Conservation (phyloP, 2,329 filamentous ascomycete species). For the Teratosphaeria nubilosa region DNA sequence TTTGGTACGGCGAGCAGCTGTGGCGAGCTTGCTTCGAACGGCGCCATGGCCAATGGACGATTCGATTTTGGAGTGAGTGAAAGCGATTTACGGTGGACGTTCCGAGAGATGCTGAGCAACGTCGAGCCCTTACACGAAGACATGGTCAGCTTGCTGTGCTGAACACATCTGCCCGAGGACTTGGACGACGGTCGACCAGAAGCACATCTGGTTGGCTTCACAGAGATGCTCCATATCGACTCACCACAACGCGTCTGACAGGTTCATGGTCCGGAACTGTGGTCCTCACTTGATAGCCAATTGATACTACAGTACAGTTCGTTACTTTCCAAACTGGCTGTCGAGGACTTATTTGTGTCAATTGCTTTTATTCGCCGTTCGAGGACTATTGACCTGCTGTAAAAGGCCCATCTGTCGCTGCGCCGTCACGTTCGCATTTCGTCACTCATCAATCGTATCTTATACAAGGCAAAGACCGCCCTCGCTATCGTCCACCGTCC, state of each 20-base stretch:
- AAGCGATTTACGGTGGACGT: too few species aligned
- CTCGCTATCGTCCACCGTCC: constrained; percentile 79
- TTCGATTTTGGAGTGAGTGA: too few species aligned
- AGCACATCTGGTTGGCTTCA: background rate
- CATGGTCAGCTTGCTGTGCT: too few species aligned
- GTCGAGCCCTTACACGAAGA: too few species aligned
- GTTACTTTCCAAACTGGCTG: background rate
- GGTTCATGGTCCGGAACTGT: background rate
- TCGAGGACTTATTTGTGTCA: background rate
- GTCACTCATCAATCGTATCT: background rate
- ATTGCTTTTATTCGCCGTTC: background rate
- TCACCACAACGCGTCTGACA: background rate
- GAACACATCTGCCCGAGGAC: background rate
- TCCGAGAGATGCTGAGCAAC: too few species aligned
- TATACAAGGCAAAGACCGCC: constrained; percentile 34
- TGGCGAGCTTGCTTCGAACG: background rate
- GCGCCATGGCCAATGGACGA: background rate
- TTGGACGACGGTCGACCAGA: background rate
- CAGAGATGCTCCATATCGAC: background rate
- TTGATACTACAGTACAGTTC: background rate
- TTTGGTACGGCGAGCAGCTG: background rate
- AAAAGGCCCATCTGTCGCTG: background rate
- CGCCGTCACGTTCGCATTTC: background rate
- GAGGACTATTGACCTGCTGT: background rate
- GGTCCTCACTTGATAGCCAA: background rate